Percentiles rank a stretch among this genome's conserved stretches.
Evolutionary conservation across 1,284 basidiomycete genomes (phyloP).

Genomic region (Schizophyllum commune): DNA sequence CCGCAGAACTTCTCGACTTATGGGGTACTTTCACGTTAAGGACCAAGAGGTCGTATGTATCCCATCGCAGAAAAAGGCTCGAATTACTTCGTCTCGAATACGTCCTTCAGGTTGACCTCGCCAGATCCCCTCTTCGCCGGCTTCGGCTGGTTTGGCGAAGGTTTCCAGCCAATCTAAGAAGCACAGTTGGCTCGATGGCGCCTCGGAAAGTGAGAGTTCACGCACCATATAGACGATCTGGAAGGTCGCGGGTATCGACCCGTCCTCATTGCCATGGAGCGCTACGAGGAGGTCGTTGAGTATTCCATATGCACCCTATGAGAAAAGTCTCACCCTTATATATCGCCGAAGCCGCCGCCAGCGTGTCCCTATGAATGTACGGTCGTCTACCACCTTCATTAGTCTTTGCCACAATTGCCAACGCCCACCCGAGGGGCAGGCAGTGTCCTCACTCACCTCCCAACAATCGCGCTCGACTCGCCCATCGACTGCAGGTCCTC

Average conservation of each 20-base stretch:
- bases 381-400: conserved; percentile 27
- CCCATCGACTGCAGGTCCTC: conserved; percentile 95
- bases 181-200: conserved; percentile 7
- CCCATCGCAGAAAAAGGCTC: too few relatives aligned
- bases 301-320: conserved; percentile 1
- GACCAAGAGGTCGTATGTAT: too few relatives aligned
- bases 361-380: conserved; percentile 77
- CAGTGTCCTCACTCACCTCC: conserved; percentile 40
- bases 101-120: conserved; percentile 74
- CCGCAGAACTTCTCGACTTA: too few relatives aligned
- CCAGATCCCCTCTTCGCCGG: conserved; percentile 83
- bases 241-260: conserved; percentile 89
- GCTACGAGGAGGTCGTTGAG: conserved; percentile 36
- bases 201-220: conserved; percentile 8
- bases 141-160: conserved; percentile 76
- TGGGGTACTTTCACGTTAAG: too few relatives aligned
- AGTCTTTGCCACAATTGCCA: background rate
- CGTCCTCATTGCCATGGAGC: conserved; percentile 79
- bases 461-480: conserved; percentile 88
- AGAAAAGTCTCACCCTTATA: conserved; percentile 64
- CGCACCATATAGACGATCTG: conserved; percentile 90
- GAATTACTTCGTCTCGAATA: conserved; percentile 40
- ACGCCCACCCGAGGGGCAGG: background rate
- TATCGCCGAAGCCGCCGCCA: conserved; percentile 87
- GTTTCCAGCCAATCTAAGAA: conserved; percentile 95